Base-by-base conservation (phyloP, 805 yeast species). In the Candida verbasci region DNA sequence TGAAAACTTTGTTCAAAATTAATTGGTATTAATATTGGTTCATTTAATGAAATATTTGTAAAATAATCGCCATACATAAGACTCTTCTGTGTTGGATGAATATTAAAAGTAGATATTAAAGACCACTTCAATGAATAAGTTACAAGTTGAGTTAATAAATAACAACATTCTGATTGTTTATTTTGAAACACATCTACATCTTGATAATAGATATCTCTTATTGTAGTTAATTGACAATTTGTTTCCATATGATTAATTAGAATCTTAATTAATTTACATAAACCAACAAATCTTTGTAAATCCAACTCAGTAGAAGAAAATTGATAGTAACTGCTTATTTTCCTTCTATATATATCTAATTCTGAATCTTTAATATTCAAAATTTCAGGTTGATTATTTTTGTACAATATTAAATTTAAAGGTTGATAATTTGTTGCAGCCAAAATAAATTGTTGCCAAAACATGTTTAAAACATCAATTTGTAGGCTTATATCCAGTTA, bases 1-100 rank as follows among this genome's bases (percentile, higher is more conserved):
- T 6, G 31, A 3, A 35, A 32, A 12, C 12, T 14, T 2, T 26
- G 11, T 23, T 26, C 12, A 31, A 14, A 31, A 17, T 34, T 26
- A 6, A 37, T 32, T 6, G 60, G 60, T 21, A 55, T 52, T 12
- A 55, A 34, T 3, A 35, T 22, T 2, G 58, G 52, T 24, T 49
- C 54, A 9, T 29, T 18, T 7, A 17, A 14, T 6, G 21, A 17
- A 3, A 22, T 14, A 23, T 20, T 24, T 3, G 29, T 14, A 25
- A 23, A 23, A 10, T 15, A 33, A 22, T 66, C 55, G 1, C 74
- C 78, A 44, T 44, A 73, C 14, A 79, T 49, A 18, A 78, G 53
- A 0, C 86, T 85, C 46, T 78, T 80, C 28, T 74, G 80, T 5
- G 77, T 62, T 1, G 82, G 74, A 6, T 60, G 60, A 2, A 80